Conservation (phyloP, 164 flowering plant species). For the Pachysandra terminalis region DNA sequence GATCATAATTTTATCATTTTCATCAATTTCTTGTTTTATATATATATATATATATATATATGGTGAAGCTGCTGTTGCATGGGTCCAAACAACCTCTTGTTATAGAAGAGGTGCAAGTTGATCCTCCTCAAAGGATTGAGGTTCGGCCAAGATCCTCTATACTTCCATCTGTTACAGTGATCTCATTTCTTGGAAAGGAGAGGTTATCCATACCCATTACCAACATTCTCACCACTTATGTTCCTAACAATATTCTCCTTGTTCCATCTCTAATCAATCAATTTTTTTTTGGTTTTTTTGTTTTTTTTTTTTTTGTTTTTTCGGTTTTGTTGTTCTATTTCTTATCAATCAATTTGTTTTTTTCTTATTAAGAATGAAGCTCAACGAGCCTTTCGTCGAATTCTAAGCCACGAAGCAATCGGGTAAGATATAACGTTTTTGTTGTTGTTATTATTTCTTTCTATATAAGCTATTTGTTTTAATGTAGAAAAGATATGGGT, state of each 20-base stretch:
- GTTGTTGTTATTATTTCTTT: background rate
- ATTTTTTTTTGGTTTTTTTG: too few relatives aligned
- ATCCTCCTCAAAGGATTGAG: too few relatives aligned
- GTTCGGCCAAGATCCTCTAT: constrained; percentile 40
- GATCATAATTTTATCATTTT: too few relatives aligned
- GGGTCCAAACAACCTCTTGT: constrained; percentile 31
- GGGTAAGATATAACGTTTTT: too few relatives aligned
- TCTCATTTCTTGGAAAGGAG: constrained; percentile 48
- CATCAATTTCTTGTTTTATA: too few relatives aligned
- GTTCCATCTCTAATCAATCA: background rate
- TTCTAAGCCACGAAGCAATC: too few relatives aligned
- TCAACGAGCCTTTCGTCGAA: constrained; percentile 57
- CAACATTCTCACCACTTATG: too few relatives aligned
- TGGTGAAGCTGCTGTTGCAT: constrained; percentile 33
- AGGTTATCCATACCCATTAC: too few relatives aligned
- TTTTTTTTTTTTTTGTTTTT: too few relatives aligned
- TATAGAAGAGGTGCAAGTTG: too few relatives aligned
- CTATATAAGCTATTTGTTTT: background rate
- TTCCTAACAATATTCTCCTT: background rate
- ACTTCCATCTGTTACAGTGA: constrained; percentile 56
- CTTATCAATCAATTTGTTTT: background rate
- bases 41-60: constrained; percentile 21
- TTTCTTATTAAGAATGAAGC: constrained; percentile 40
- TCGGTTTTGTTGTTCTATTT: too few relatives aligned
- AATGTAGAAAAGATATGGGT: too few relatives aligned